phyloP scores from a whole-genome alignment of 306 rosid genomes.

The Cotoneaster glaucophyllus region DNA sequence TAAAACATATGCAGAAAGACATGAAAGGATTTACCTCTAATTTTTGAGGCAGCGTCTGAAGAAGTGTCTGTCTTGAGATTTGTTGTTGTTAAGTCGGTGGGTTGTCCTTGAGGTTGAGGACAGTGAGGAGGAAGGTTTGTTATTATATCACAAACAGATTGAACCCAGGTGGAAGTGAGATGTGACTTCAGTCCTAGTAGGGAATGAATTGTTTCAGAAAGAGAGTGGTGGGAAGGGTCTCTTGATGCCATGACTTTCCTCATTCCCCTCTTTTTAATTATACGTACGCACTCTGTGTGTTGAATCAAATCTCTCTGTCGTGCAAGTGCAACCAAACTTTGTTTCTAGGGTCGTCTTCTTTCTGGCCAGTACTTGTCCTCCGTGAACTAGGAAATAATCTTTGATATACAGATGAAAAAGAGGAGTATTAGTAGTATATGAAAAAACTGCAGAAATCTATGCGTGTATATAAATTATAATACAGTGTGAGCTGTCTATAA shows the following conservation, averaged over 20 bases:
- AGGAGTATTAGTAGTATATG: too few species aligned
- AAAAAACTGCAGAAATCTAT: too few species aligned
- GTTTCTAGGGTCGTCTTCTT: neutral
- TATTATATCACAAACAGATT: constrained; percentile 32
- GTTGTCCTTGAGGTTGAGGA: neutral
- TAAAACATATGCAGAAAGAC: neutral
- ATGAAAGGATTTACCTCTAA: constrained; percentile 11
- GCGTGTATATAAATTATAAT: too few species aligned
- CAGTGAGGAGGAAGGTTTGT: constrained; percentile 4
- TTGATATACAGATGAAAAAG: too few species aligned
- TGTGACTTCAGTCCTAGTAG: constrained; percentile 27
- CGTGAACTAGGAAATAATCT: too few species aligned
- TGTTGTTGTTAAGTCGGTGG: neutral
- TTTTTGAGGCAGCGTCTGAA: constrained; percentile 12
- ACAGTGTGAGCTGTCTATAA: too few species aligned
- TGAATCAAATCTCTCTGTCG: too few species aligned
- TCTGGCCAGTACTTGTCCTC: too few species aligned
- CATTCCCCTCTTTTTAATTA: neutral
- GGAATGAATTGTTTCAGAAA: constrained; percentile 28
- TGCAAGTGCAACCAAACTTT: too few species aligned
- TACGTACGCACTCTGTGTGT: too few species aligned
- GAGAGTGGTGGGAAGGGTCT: constrained; percentile 20
- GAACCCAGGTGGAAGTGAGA: constrained; percentile 32
- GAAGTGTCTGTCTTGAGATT: neutral
- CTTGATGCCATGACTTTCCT: constrained; percentile 18